Conservation (phyloP, 257 asterid species). For the Solanum chiquidenum region DNA sequence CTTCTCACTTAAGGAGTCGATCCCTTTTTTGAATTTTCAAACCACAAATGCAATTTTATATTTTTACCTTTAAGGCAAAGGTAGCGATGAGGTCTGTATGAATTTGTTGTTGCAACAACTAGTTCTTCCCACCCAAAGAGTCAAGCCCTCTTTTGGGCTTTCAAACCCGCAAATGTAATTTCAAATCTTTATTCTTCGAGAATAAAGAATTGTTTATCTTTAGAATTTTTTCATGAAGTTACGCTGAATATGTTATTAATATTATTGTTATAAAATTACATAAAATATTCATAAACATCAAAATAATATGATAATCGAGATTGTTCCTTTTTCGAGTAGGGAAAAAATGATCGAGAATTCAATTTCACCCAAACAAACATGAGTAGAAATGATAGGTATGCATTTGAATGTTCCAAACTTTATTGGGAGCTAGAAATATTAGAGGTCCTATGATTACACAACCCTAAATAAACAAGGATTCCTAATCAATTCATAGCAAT, state of each 20-base stretch:
- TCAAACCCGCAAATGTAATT: too few species aligned
- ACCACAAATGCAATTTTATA: background rate
- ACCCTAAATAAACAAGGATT: background rate
- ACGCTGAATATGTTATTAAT: background rate
- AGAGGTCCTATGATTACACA: background rate
- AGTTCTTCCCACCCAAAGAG: too few species aligned
- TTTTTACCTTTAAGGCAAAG: too few species aligned
- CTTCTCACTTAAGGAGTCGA: background rate
- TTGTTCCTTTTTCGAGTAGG: background rate
- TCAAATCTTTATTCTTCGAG: too few species aligned
- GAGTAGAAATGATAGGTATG: background rate
- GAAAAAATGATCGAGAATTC: background rate
- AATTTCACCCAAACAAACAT: background rate
- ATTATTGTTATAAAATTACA: too few species aligned
- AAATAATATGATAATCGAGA: background rate
- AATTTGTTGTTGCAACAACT: too few species aligned
- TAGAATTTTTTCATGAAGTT: too few species aligned
- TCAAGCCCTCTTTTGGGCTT: too few species aligned
- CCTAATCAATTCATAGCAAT: background rate
- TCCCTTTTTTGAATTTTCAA: background rate
- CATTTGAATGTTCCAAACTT: background rate
- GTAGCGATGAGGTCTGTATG: too few species aligned
- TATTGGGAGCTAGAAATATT: background rate
- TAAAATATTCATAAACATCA: background rate
- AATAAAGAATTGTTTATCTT: too few species aligned